Percentiles rank a stretch among this genome's conserved stretches.
Evolutionary conservation across 257 asterid genomes (phyloP).

Genomic region (Jacaranda copaia): DNA sequence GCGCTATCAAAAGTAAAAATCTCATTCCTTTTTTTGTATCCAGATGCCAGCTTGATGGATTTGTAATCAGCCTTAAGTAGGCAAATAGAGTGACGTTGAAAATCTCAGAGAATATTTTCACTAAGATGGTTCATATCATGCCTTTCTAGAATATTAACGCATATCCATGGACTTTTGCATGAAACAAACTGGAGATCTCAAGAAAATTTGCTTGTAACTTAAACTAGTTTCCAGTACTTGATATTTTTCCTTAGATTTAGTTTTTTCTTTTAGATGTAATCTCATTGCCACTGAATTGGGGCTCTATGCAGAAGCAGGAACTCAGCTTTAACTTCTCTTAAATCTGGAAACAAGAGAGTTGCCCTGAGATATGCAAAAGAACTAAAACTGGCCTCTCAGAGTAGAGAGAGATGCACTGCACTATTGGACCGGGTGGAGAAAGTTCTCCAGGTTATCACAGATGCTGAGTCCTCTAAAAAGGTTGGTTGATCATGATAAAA

Average conservation of each 20-base stretch:
- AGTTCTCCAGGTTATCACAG: slow-evolving; percentile 70
- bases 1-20: slow-evolving; percentile 64
- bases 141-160: slow-evolving; percentile 11
- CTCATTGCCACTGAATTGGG: slow-evolving; percentile 18
- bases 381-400: slow-evolving; percentile 68
- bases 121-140: not conserved
- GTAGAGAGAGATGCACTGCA: slow-evolving; percentile 71
- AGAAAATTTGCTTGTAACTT: slow-evolving; percentile 9
- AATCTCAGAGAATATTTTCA: not conserved
- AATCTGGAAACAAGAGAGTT: slow-evolving; percentile 59
- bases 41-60: slow-evolving; percentile 1
- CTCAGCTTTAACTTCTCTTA: slow-evolving; percentile 63
- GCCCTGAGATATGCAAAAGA: slow-evolving; percentile 76
- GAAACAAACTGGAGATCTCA: slow-evolving; percentile 16
- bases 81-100: slow-evolving; percentile 9
- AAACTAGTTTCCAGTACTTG: not conserved
- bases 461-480: slow-evolving; percentile 85
- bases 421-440: slow-evolving; percentile 79
- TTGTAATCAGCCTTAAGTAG: slow-evolving; percentile 17
- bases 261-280: not conserved
- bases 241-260: not conserved
- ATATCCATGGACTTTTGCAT: not conserved
- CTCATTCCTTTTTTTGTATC: not conserved
- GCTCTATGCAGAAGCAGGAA: slow-evolving; percentile 63
- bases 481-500: slow-evolving; percentile 44